phyloP scores from a whole-genome alignment of 139 green algal species.

The Raphidocelis subcapitata region DNA sequence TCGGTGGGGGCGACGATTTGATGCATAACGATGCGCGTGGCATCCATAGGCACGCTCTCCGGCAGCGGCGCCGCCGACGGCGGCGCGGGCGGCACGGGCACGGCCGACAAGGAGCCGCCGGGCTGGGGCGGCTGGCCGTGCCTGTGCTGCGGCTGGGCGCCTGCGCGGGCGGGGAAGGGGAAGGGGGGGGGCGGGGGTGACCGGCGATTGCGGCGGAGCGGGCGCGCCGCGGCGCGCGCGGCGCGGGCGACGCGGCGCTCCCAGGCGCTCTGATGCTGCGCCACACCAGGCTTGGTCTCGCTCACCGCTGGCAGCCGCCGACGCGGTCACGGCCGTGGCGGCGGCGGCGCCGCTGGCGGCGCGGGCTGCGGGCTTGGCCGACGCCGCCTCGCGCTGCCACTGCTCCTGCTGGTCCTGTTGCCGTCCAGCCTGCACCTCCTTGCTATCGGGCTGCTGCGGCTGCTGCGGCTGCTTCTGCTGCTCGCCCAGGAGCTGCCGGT shows the following conservation, averaged over 20 bases:
- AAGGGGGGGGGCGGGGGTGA: not conserved
- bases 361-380: not conserved
- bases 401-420: conserved; percentile 2
- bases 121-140: not conserved
- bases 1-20: conserved; percentile 68
- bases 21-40: conserved; percentile 74
- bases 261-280: too few relatives aligned
- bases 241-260: not conserved
- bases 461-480: not conserved
- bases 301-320: too few relatives aligned
- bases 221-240: not conserved
- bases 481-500: not conserved
- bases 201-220: not conserved
- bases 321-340: not conserved
- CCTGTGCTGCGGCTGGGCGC: not conserved
- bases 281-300: too few relatives aligned
- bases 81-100: not conserved
- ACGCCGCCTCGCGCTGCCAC: not conserved
- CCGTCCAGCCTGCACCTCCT: conserved; percentile 4
- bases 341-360: not conserved
- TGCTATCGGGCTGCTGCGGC: not conserved
- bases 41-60: conserved; percentile 50
- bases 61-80: not conserved
- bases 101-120: not conserved
- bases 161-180: too few relatives aligned